Percentiles rank a stretch among this genome's conserved stretches.
These are phyloP conservation scores for Heterococcus sp. DNA, from an alignment of 108 stramenopile species.

Conservation along the genomic window DNA sequence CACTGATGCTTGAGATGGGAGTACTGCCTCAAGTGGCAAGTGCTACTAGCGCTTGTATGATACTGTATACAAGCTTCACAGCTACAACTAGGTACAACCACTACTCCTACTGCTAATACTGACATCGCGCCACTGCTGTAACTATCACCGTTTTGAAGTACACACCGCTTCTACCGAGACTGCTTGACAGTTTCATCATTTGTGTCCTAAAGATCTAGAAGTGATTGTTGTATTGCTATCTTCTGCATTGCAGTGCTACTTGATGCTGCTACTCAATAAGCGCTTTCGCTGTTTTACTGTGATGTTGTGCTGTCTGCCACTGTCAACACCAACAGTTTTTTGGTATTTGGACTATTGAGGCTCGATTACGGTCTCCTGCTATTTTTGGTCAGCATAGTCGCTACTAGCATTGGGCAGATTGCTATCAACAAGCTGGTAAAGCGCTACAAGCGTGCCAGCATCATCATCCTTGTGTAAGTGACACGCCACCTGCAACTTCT, in stretches of 20 bases:
- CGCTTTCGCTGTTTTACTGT: neutral
- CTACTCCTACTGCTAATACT: neutral
- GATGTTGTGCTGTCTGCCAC: neutral
- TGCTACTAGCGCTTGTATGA: slow-evolving; percentile 81
- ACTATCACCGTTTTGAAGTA: neutral
- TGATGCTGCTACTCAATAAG: slow-evolving; percentile 12
- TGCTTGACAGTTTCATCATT: neutral
- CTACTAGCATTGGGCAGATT: slow-evolving; percentile 75
- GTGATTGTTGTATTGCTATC: slow-evolving; percentile 71
- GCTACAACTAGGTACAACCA: slow-evolving; percentile 68
- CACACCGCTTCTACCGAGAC: neutral
- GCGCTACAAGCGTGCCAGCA: slow-evolving; percentile 73
- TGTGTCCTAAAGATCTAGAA: neutral
- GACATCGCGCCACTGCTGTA: neutral
- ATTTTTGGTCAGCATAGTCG: slow-evolving; percentile 73
- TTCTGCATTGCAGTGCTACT: slow-evolving; percentile 74
- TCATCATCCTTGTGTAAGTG: slow-evolving; percentile 68
- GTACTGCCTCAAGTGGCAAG: slow-evolving; percentile 43
- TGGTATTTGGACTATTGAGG: slow-evolving; percentile 76
- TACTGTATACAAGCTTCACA: slow-evolving; percentile 82
- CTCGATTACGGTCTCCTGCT: slow-evolving; percentile 73
- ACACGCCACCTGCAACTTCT: too few species aligned
- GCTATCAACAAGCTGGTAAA: slow-evolving; percentile 65
- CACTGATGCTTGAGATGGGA: slow-evolving; percentile 88
- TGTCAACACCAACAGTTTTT: slow-evolving; percentile 33